These are phyloP conservation scores for Collybiopsis confluens DNA, from an alignment of 768 basidiomycete genomes.

Conservation along the genomic window DNA sequence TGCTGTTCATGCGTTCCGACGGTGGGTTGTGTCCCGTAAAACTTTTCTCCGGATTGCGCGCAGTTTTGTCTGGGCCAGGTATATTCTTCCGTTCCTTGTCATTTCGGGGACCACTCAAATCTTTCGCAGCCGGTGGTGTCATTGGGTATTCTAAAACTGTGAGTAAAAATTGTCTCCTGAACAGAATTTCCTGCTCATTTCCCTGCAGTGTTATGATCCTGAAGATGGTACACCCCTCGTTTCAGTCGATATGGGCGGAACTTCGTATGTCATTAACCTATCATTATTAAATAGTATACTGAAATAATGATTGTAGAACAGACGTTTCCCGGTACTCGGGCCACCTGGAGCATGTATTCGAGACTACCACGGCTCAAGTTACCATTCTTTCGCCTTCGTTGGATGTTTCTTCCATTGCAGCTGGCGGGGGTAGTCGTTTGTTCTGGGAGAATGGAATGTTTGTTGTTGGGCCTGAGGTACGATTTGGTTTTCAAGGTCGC, in stretches of 20 bases:
- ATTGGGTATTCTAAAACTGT: slow-evolving; percentile 39
- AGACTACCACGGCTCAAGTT: slow-evolving; percentile 41
- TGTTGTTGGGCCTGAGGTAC: slow-evolving; percentile 16
- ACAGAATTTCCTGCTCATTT: too few species aligned
- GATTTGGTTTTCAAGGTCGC: background rate
- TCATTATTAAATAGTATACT: background rate
- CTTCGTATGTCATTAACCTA: background rate
- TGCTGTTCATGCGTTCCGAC: slow-evolving; percentile 2
- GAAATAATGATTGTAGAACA: slow-evolving; percentile 29
- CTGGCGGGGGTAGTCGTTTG: slow-evolving; percentile 38
- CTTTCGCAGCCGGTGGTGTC: slow-evolving; percentile 45
- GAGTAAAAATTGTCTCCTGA: background rate
- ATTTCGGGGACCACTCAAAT: too few species aligned
- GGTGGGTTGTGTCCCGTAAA: slow-evolving; percentile 18
- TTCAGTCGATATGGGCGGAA: slow-evolving; percentile 17
- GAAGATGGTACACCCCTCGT: slow-evolving; percentile 17
- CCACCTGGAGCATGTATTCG: slow-evolving; percentile 36
- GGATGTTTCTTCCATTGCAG: slow-evolving; percentile 37
- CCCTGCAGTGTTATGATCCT: slow-evolving; percentile 13
- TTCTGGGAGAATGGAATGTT: slow-evolving; percentile 25
- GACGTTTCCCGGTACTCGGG: slow-evolving; percentile 42
- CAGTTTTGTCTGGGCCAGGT: slow-evolving; percentile 34
- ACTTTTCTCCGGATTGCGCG: slow-evolving; percentile 38
- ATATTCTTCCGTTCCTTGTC: too few species aligned
- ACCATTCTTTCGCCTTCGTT: slow-evolving; percentile 35